phyloP scores from a whole-genome alignment of 2,329 filamentous ascomycete genomes.

The Triangularia setosa region DNA sequence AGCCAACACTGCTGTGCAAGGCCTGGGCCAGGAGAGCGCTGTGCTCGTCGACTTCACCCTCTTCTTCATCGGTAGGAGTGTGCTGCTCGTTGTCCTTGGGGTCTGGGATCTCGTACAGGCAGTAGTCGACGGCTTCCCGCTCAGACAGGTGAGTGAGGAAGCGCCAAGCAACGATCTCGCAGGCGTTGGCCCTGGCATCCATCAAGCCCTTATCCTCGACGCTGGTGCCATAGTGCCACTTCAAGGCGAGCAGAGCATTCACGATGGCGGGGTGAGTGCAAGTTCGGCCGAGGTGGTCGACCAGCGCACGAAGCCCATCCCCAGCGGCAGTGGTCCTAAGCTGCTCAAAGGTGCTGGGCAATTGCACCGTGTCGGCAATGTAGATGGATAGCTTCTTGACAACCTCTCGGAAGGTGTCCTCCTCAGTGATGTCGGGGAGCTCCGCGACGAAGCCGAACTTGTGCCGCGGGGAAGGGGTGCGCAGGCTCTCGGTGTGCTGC shows the following conservation, averaged over 20 bases:
- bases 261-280: constrained; percentile 68
- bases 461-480: constrained; percentile 35
- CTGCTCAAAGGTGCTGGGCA: constrained; percentile 70
- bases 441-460: constrained; percentile 26
- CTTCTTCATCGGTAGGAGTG: constrained; percentile 38
- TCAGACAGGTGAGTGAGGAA: constrained; percentile 69
- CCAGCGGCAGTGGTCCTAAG: constrained; percentile 63
- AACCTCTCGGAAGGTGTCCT: constrained; percentile 60
- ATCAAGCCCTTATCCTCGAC: constrained; percentile 62
- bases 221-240: constrained; percentile 67
- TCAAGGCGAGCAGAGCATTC: constrained; percentile 68
- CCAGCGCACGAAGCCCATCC: constrained; percentile 53
- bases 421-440: constrained; percentile 54
- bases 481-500: constrained; percentile 25
- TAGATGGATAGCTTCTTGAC: constrained; percentile 65
- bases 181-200: constrained; percentile 66
- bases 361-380: constrained; percentile 57
- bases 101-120: constrained; percentile 67
- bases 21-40: constrained; percentile 44
- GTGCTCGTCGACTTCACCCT: constrained; percentile 38
- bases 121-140: constrained; percentile 68
- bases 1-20: constrained; percentile 15
- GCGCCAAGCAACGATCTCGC: constrained; percentile 78
- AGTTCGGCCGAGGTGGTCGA: constrained; percentile 58
- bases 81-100: constrained; percentile 27